Evolutionary conservation across 129 eudicot genomes (phyloP), one percentile per base, ranked within the genome.

Genomic region (Scalesia atractyloides): DNA sequence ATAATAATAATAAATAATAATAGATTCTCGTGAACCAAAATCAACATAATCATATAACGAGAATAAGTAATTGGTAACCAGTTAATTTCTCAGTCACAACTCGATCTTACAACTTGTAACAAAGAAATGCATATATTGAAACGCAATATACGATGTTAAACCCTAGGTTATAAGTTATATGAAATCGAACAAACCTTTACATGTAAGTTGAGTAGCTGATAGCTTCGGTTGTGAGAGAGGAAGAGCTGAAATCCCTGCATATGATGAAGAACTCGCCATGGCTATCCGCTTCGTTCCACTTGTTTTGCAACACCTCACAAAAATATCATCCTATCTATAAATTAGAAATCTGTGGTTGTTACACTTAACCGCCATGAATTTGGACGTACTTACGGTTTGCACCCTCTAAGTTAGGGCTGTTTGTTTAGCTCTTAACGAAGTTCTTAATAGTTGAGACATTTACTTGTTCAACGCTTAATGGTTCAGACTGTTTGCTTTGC

Each of bases 201-300:
- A 68, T 17, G 69, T 69, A 59, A 58, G 15, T 76, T 76, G 75
- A 76, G 36, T 57, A 18, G 62, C 18, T 5, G 24, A 17, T 58
- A 52, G 80, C 74, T 68, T 68, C 7, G 36, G 44, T 26, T 76
- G 80, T 7, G 51, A 76, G 5, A 57, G 69, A 68, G 74, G 74
- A 47, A 68, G 62, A 76, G 75, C 75, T 58, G 75, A 76, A 68
- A 68, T 57, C 53, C 69, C 52, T 47, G 53, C 60, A 58, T 59
- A 46, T 46, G 80, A 76, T 18, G 69, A 16, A 76, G 69, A 16
- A 76, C 3, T 48, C 75, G 75, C 74, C 80, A 68, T 76, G 37
- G 69, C 73, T 11, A 66, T 68, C 18, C 9, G 16, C 67, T 75
- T 75, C 79, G 22, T 66, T 22, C 26, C 26, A 22, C 26, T 22